Percentiles rank a stretch among this genome's conserved stretches.
Conservation (phyloP, 2,329 filamentous ascomycete genomes). For the Xylariaceae sp. region DNA sequence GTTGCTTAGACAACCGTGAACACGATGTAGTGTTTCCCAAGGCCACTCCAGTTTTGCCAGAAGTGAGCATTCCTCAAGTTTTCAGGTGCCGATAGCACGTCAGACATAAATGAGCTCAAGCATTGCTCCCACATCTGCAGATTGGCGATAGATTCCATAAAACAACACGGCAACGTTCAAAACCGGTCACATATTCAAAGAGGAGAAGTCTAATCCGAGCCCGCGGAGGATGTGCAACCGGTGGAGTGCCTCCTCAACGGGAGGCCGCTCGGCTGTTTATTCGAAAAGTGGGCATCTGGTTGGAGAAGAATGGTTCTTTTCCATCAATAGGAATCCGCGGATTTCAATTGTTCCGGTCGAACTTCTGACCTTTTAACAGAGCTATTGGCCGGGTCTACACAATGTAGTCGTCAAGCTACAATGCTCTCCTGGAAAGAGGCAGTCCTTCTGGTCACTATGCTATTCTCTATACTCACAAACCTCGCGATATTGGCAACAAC, state of each 20-base stretch:
- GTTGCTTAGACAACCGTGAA: too few relatives aligned
- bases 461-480: conserved; percentile 18
- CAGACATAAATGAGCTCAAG: too few relatives aligned
- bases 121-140: background rate
- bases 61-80: too few relatives aligned
- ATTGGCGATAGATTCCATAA: background rate
- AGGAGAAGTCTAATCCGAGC: background rate
- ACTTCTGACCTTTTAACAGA: conserved; percentile 1
- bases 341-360: background rate
- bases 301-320: conserved; percentile 13
- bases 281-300: background rate
- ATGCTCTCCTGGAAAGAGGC: background rate
- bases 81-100: too few relatives aligned
- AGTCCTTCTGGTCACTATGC: conserved; percentile 18
- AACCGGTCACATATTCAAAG: background rate
- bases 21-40: too few relatives aligned
- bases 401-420: background rate
- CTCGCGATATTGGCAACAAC: conserved; percentile 18
- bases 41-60: too few relatives aligned
- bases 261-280: background rate
- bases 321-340: conserved; percentile 14
- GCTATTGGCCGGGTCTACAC: background rate
- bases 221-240: conserved; percentile 12
- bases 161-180: background rate
- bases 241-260: conserved; percentile 4